These are phyloP conservation scores for Chara braunii DNA, from an alignment of 139 green algal genomes.

Conservation along the genomic window DNA sequence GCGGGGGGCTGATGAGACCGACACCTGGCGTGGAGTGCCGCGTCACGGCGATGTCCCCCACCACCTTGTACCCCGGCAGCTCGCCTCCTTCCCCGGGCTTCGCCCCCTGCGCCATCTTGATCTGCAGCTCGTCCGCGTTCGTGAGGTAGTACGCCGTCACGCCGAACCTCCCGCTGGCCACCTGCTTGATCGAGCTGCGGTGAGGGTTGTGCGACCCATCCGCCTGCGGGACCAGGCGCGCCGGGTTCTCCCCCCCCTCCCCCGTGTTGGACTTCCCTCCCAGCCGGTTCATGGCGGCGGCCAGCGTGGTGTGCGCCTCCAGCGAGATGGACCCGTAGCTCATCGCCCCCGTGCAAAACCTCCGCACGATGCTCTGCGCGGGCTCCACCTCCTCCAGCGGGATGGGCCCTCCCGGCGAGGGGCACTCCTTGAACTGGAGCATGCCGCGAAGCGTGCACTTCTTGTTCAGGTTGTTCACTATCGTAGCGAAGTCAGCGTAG, in stretches of 20 bases:
- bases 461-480: slow-evolving; percentile 70
- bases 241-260: slow-evolving; percentile 79
- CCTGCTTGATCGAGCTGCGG: slow-evolving; percentile 74
- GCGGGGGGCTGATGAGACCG: slow-evolving; percentile 58
- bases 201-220: slow-evolving; percentile 74
- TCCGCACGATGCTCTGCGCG: slow-evolving; percentile 70
- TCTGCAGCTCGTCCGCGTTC: slow-evolving; percentile 86
- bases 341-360: slow-evolving; percentile 77
- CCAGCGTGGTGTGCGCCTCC: slow-evolving; percentile 77
- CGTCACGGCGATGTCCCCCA: slow-evolving; percentile 71
- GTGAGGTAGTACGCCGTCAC: slow-evolving; percentile 86
- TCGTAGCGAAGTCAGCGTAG: slow-evolving; percentile 53
- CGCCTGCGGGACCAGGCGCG: slow-evolving; percentile 59
- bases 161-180: slow-evolving; percentile 79
- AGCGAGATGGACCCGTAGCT: slow-evolving; percentile 71
- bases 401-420: too few species aligned
- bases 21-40: slow-evolving; percentile 76
- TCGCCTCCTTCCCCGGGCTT: slow-evolving; percentile 85
- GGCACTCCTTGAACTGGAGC: slow-evolving; percentile 70
- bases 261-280: slow-evolving; percentile 69
- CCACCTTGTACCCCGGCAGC: slow-evolving; percentile 79
- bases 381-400: slow-evolving; percentile 66
- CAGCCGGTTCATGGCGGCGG: slow-evolving; percentile 84
- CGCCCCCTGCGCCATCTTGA: slow-evolving; percentile 78
- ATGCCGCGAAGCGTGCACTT: slow-evolving; percentile 79